Percentiles rank a stretch among this genome's conserved stretches.
phyloP scores from a whole-genome alignment of 257 asterid genomes.

The Salvia splendens region DNA sequence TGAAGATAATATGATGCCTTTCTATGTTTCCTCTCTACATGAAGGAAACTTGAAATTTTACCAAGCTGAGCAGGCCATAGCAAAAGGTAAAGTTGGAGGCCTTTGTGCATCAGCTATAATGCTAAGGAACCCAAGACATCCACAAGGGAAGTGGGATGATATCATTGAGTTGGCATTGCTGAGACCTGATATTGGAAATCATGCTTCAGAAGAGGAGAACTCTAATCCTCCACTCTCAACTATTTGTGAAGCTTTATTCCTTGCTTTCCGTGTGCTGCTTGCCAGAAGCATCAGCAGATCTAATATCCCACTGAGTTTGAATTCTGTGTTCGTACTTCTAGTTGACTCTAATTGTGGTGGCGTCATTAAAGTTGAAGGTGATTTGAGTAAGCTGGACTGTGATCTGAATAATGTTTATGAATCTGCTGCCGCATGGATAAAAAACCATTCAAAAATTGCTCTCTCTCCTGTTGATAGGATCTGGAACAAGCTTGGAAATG shows the following conservation, averaged over 20 bases:
- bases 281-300: slow-evolving; percentile 91
- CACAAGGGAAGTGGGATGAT: slow-evolving; percentile 98
- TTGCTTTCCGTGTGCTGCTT: slow-evolving; percentile 83
- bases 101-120: slow-evolving; percentile 89
- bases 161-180: slow-evolving; percentile 76
- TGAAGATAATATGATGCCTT: slow-evolving; percentile 66
- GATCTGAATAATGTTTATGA: slow-evolving; percentile 76
- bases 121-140: slow-evolving; percentile 94
- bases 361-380: slow-evolving; percentile 89
- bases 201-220: slow-evolving; percentile 43
- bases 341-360: slow-evolving; percentile 88
- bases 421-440: slow-evolving; percentile 87
- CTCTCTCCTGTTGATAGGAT: slow-evolving; percentile 81
- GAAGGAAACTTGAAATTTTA: slow-evolving; percentile 70
- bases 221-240: slow-evolving; percentile 49
- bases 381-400: slow-evolving; percentile 69
- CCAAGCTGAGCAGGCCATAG: slow-evolving; percentile 82
- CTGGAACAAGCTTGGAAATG: slow-evolving; percentile 99
- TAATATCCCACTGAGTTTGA: slow-evolving; percentile 63
- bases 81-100: slow-evolving; percentile 74
- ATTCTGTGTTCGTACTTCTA: slow-evolving; percentile 70
- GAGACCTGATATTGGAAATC: slow-evolving; percentile 63
- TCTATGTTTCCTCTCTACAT: slow-evolving; percentile 69
- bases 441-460: slow-evolving; percentile 58
- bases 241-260: slow-evolving; percentile 79